A percentile compares a stretch with the other conserved stretches of the same genome.
Conservation (phyloP, 306 rosid species). For the Trifolium fragiferum region DNA sequence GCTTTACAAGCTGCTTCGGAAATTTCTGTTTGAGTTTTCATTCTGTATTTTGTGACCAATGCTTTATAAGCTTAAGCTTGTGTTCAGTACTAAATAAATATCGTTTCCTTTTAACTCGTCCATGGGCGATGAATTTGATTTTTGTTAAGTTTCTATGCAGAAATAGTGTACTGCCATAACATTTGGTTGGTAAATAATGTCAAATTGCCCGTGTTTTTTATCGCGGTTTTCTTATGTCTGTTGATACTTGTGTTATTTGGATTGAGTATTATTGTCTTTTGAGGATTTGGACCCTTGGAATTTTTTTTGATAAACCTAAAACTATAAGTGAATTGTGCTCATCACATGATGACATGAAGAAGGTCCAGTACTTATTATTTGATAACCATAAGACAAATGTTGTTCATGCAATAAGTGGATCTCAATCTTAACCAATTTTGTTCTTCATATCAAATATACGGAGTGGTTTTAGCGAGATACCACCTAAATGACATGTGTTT, state of each 20-base stretch:
- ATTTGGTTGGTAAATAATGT: slow-evolving; percentile 46
- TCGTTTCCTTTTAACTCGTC: slow-evolving; percentile 35
- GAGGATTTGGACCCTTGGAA: not conserved
- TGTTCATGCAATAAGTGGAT: not conserved
- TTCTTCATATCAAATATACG: not conserved
- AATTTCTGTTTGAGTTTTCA: slow-evolving; percentile 35
- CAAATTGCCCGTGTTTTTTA: slow-evolving; percentile 9
- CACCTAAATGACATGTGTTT: no score
- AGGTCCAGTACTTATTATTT: not conserved
- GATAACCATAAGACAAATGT: no score
- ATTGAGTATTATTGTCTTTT: not conserved
- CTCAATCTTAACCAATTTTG: not conserved
- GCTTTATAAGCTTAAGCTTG: slow-evolving; percentile 35
- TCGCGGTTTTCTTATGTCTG: not conserved
- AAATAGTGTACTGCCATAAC: slow-evolving; percentile 44
- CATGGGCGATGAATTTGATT: slow-evolving; percentile 35
- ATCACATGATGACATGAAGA: not conserved
- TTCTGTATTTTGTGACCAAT: slow-evolving; percentile 37
- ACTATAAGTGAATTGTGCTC: not conserved
- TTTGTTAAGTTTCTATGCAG: slow-evolving; percentile 36
- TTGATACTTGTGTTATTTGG: not conserved
- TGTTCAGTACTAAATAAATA: slow-evolving; percentile 39
- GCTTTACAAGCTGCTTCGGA: slow-evolving; percentile 43
- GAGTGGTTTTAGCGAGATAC: no score
- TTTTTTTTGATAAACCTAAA: not conserved